phyloP scores from a whole-genome alignment of 805 yeast genomes.

The Yamadazyma nakazawae region DNA sequence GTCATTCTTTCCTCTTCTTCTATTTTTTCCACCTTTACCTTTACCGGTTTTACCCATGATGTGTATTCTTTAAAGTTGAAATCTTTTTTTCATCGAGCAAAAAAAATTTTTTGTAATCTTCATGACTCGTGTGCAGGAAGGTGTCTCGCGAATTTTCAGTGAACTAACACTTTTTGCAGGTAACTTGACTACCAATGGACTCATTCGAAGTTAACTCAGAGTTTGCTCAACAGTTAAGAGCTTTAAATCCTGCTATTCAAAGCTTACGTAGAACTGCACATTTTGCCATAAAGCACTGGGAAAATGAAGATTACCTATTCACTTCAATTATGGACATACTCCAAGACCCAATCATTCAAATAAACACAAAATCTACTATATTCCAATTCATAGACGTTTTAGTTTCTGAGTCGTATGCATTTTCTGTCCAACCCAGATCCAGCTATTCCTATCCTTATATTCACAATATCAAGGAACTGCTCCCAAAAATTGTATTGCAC shows the following conservation, averaged over 20 bases:
- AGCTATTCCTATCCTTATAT: conserved; percentile 38
- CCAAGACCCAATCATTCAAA: conserved; percentile 42
- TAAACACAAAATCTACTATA: conserved; percentile 63
- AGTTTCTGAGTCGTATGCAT: conserved; percentile 34
- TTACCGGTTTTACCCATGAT: conserved; percentile 71
- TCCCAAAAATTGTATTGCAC: conserved; percentile 32
- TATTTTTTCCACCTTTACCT: conserved; percentile 88
- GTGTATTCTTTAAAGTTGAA: not conserved
- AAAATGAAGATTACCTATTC: conserved; percentile 64
- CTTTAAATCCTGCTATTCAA: conserved; percentile 60
- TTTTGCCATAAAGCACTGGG: conserved; percentile 55
- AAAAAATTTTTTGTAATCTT: conserved; percentile 6
- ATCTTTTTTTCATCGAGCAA: conserved; percentile 3
- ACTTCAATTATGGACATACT: conserved; percentile 63
- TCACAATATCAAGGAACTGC: conserved; percentile 26
- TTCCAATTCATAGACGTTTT: conserved; percentile 70
- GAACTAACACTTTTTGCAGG: not conserved
- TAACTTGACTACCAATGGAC: conserved; percentile 52
- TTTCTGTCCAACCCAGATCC: conserved; percentile 31
- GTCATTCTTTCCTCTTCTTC: conserved; percentile 98
- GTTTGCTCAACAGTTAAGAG: conserved; percentile 62
- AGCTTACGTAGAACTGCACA: conserved; percentile 50
- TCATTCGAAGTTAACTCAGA: conserved; percentile 83
- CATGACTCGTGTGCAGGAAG: conserved; percentile 1
- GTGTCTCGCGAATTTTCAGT: not conserved